Evolutionary conservation across 2,329 filamentous ascomycete genomes (phyloP), one percentile per base, ranked within the genome.

Genomic region (Calonectria pauciramosa): DNA sequence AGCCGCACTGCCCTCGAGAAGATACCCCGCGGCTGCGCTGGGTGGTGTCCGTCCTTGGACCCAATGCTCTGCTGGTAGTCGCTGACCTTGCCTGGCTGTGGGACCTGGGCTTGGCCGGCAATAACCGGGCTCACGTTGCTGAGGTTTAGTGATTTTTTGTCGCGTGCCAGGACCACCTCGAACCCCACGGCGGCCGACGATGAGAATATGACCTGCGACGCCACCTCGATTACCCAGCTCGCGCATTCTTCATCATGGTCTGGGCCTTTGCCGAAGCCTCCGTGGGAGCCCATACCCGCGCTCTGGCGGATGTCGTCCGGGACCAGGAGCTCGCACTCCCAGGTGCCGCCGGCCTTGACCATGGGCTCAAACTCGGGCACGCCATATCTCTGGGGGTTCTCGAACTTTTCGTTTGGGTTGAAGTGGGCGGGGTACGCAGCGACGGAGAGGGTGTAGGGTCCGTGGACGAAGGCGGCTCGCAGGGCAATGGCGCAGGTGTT

Each of bases 171-270:
- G 44, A 98, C 86, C 30, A 99, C 85, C 84, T 99, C 97, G 83
- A 95, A 99, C 78, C 94, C 92, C 4, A 99, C 96, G 16, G 93
- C 93, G 1, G 96, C 97, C 38, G 94, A 96, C 34, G 91, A 93
- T 3, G 97, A 99, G 84, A 99, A 99, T 63, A 99, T 92, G 76
- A 99, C 94, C 85, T 99, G 97, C 20, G 95, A 98, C 47, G 95
- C 89, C 56, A 99, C 91, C 86, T 99, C 97, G 59, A 99, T 91
- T 69, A 98, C 89, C 97, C 97, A 99, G 28, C 93, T 94, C 69
- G 94, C 92, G 75, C 90, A 93, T 74, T 91, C 88, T 34, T 83
- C 85, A 67, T 89, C 87, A 30, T 89, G 87, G 60, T 86, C 84
- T 2, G 85, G 81, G 10, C 84, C 84, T 64, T 86, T 85, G 18